phyloP scores from a whole-genome alignment of 139 green algal genomes.

The Coelastrella sp. region DNA sequence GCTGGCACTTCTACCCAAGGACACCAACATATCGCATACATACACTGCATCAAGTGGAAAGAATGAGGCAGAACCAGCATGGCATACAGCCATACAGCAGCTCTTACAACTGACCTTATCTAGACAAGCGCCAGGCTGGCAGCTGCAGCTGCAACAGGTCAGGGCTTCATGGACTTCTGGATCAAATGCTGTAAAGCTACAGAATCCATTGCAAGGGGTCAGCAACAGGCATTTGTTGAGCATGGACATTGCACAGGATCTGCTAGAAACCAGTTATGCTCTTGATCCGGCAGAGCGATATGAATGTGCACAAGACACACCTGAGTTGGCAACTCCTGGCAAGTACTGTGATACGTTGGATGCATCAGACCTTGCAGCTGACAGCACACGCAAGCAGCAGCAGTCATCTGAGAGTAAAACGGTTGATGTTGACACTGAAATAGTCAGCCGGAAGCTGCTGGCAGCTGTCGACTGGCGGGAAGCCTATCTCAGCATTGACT shows the following conservation, averaged over 20 bases:
- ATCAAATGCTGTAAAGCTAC: not conserved
- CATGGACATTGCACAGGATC: not conserved
- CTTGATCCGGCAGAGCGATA: too few relatives aligned
- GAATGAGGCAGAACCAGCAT: not conserved
- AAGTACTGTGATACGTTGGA: too few relatives aligned
- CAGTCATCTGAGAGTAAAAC: too few relatives aligned
- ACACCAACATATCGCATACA: not conserved
- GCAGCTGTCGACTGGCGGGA: not conserved
- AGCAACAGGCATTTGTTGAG: not conserved
- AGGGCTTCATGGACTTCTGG: not conserved
- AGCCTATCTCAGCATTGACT: too few relatives aligned
- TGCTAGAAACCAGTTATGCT: too few relatives aligned
- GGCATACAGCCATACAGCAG: not conserved
- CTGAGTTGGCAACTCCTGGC: too few relatives aligned
- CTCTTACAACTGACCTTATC: not conserved
- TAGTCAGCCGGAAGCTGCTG: not conserved
- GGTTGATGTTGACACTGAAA: too few relatives aligned
- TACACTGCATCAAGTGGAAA: not conserved
- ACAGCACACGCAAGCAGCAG: not conserved
- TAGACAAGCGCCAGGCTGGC: not conserved
- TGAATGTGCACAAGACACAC: too few relatives aligned
- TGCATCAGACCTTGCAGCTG: too few relatives aligned
- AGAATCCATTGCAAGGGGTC: not conserved
- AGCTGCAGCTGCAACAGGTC: conserved; percentile 1
- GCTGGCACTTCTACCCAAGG: not conserved